Base-by-base conservation (phyloP, 2,329 filamentous ascomycete species). In the Trichophyton benhamiae region DNA sequence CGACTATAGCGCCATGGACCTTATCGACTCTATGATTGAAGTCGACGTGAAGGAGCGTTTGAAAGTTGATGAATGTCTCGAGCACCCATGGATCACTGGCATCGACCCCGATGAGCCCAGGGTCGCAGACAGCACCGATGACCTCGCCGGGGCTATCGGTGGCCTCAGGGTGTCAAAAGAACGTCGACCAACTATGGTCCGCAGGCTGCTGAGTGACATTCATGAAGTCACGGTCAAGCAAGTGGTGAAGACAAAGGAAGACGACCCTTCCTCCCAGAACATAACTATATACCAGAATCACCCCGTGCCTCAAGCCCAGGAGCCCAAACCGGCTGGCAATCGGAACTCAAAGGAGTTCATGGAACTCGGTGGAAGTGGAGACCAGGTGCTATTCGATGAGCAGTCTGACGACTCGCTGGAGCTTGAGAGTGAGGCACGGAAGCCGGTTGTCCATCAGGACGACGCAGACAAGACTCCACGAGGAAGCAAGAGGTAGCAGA, bases 11-110 rank as follows among this genome's bases (percentile, higher is more conserved):
- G 94, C 92, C 6, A 79, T 99, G 60, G 91, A 97, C 67, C 80
- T 99, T 38, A 97, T 99, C 66, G 94, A 99, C 72, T 83, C 82
- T 48, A 99, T 99, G 94, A 82, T 99, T 58, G 88, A 89, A 1
- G 91, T 96, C 38, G 86, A 96, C 65, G 86, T 90, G 1, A 84
- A 89, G 30, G 83, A 87, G 72, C 85, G 94, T 57, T 92, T 88
- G 73, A 92, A 88, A 0, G 85, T 99, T 63, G 91, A 97, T 65
- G 85, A 95, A 68, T 97, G 94, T 70, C 81, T 99, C 8, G 79
- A 87, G 66, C 94, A 99, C 70, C 91, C 92, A 0, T 99, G 94
- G 94, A 83, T 90, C 60, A 90, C 84, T 0, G 81, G 84, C 65
- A 82, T 71, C 38, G 68, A 66, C 13, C 77, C 83, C 41, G 85